These are phyloP conservation scores for Chlorella sorokiniana DNA, from an alignment of 139 green algal genomes.

Conservation along the genomic window DNA sequence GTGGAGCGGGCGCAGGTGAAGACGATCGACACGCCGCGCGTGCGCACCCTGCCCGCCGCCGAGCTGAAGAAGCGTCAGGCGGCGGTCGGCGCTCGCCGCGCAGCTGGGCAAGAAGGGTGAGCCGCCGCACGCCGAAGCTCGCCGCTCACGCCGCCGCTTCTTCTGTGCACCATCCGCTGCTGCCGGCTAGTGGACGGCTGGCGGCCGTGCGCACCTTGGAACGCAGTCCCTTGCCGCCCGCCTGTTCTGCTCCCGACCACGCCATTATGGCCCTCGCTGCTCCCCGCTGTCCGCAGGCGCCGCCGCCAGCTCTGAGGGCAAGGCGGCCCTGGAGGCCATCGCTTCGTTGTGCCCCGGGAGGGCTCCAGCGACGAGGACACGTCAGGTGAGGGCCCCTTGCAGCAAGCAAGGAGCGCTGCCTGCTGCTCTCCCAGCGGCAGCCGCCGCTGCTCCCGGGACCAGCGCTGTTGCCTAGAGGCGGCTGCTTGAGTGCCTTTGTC, in stretches of 20 bases:
- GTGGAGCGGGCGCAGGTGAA: slow-evolving; percentile 52
- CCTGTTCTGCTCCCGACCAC: no score
- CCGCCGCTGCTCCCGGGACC: no score
- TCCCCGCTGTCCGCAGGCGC: no score
- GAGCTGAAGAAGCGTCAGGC: slow-evolving; percentile 37
- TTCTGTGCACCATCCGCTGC: no score
- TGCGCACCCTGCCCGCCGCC: slow-evolving; percentile 22
- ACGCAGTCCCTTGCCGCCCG: no score
- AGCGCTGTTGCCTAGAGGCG: no score
- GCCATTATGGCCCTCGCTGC: no score
- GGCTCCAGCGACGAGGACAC: slow-evolving; percentile 40
- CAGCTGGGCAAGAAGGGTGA: slow-evolving; percentile 7
- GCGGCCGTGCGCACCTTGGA: no score
- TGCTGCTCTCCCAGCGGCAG: background rate
- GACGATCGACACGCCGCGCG: slow-evolving; percentile 47
- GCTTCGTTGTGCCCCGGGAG: slow-evolving; percentile 26
- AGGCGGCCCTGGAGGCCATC: slow-evolving; percentile 1
- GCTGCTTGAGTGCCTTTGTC: no score
- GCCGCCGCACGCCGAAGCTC: background rate
- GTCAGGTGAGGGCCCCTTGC: background rate
- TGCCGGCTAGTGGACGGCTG: no score
- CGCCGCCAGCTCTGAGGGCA: background rate
- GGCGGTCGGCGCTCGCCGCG: slow-evolving; percentile 21
- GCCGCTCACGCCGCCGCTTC: no score
- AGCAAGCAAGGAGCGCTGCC: background rate